phyloP scores from a whole-genome alignment of 2,329 filamentous ascomycete genomes.

The Pseudocercospora cruenta region DNA sequence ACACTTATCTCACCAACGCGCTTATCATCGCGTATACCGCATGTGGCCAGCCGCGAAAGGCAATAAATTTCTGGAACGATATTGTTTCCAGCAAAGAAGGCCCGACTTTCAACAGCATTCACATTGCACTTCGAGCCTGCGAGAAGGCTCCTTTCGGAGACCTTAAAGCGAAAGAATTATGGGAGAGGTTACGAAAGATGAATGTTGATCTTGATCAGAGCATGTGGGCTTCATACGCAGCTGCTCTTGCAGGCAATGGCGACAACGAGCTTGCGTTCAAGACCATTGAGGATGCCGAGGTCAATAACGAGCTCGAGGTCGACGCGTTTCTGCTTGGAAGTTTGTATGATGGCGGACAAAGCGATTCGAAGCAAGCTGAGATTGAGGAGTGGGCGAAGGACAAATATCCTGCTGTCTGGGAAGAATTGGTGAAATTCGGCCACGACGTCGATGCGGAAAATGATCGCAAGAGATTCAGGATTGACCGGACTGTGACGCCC shows the following conservation, averaged over 20 bases:
- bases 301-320: slow-evolving; percentile 68
- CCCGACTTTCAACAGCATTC: slow-evolving; percentile 78
- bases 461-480: slow-evolving; percentile 30
- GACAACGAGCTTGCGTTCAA: slow-evolving; percentile 69
- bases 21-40: slow-evolving; percentile 84
- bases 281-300: slow-evolving; percentile 68
- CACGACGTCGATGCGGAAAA: slow-evolving; percentile 25
- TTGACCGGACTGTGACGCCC: slow-evolving; percentile 31
- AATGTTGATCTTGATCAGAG: slow-evolving; percentile 75
- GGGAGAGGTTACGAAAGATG: slow-evolving; percentile 71
- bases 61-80: slow-evolving; percentile 79
- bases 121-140: slow-evolving; percentile 79
- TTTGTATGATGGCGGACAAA: slow-evolving; percentile 73
- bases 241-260: slow-evolving; percentile 73
- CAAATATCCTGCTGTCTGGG: slow-evolving; percentile 71
- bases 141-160: slow-evolving; percentile 60
- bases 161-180: slow-evolving; percentile 60
- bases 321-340: slow-evolving; percentile 75
- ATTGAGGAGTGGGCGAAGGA: slow-evolving; percentile 75
- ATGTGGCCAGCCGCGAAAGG: slow-evolving; percentile 66
- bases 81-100: slow-evolving; percentile 85
- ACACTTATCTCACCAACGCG: slow-evolving; percentile 77
- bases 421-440: slow-evolving; percentile 62
- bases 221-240: slow-evolving; percentile 77
- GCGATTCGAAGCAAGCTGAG: slow-evolving; percentile 62